Evolutionary conservation across 768 basidiomycete genomes (phyloP).

Genomic region (Naganishia antarctica): DNA sequence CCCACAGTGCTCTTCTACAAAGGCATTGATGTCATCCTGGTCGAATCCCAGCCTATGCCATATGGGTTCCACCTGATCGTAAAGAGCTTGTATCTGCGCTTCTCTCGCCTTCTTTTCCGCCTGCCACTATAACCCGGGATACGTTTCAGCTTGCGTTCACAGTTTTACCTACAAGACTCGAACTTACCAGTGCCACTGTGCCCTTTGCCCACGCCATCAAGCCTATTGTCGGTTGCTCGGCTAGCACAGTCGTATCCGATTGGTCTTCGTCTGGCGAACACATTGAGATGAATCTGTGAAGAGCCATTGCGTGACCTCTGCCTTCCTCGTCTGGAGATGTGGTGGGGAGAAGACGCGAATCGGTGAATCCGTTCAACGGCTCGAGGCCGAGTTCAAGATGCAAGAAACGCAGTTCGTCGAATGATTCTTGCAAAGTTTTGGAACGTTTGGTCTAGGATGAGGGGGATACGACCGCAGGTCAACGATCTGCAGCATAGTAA

Average conservation of each 20-base stretch:
- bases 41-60: conserved; percentile 81
- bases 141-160: background rate
- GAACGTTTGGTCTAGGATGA: background rate
- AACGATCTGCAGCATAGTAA: too few species aligned
- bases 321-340: background rate
- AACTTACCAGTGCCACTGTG: conserved; percentile 50
- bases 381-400: conserved; percentile 27
- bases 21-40: conserved; percentile 79
- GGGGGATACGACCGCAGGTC: too few species aligned
- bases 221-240: conserved; percentile 60
- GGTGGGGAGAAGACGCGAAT: conserved; percentile 13
- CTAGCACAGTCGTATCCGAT: background rate
- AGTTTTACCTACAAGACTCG: background rate
- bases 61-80: conserved; percentile 83
- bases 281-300: conserved; percentile 17
- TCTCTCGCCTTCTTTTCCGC: conserved; percentile 72
- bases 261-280: conserved; percentile 50
- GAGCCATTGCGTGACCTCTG: background rate
- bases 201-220: conserved; percentile 68
- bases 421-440: conserved; percentile 31
- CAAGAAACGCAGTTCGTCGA: conserved; percentile 28
- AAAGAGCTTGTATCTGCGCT: conserved; percentile 82
- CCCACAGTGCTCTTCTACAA: conserved; percentile 78
- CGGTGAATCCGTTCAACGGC: background rate
- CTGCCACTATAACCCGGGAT: conserved; percentile 53